These are phyloP conservation scores for Macrolepiota albuminosa DNA, from an alignment of 768 basidiomycete genomes.

Conservation along the genomic window DNA sequence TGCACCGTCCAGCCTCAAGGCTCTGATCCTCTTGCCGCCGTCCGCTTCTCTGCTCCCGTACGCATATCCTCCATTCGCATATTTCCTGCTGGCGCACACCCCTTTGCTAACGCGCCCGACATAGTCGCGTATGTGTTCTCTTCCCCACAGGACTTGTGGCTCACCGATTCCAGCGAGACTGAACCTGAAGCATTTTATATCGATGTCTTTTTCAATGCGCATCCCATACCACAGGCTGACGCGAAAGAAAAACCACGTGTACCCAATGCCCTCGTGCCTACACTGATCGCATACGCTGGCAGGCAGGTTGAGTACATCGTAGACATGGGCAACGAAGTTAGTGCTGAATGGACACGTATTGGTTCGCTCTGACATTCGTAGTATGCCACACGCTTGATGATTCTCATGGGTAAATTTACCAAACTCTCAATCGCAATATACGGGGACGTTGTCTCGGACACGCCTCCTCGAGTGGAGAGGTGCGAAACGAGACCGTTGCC, in stretches of 20 bases:
- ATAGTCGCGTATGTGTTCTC: constrained; percentile 50
- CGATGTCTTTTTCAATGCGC: constrained; percentile 72
- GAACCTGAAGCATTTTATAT: constrained; percentile 72
- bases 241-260: constrained; percentile 57
- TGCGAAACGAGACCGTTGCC: constrained; percentile 42
- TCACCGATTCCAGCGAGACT: constrained; percentile 44
- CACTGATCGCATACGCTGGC: constrained; percentile 67
- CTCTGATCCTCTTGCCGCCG: constrained; percentile 57
- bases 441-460: constrained; percentile 50
- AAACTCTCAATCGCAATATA: constrained; percentile 62
- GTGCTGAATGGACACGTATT: constrained; percentile 16
- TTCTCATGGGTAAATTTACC: constrained; percentile 72
- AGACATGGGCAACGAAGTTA: constrained; percentile 65
- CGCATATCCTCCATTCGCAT: constrained; percentile 64
- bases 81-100: constrained; percentile 60
- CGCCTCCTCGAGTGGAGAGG: constrained; percentile 23
- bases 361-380: constrained; percentile 20
- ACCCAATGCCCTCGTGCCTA: constrained; percentile 69
- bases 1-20: constrained; percentile 52
- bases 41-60: constrained; percentile 67
- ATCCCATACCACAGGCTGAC: constrained; percentile 38
- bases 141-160: not conserved
- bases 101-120: constrained; percentile 57
- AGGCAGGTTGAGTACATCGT: constrained; percentile 61
- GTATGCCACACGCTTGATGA: constrained; percentile 76